These are phyloP conservation scores for Atractiella rhizophila DNA, from an alignment of 768 basidiomycete genomes.

Conservation along the genomic window DNA sequence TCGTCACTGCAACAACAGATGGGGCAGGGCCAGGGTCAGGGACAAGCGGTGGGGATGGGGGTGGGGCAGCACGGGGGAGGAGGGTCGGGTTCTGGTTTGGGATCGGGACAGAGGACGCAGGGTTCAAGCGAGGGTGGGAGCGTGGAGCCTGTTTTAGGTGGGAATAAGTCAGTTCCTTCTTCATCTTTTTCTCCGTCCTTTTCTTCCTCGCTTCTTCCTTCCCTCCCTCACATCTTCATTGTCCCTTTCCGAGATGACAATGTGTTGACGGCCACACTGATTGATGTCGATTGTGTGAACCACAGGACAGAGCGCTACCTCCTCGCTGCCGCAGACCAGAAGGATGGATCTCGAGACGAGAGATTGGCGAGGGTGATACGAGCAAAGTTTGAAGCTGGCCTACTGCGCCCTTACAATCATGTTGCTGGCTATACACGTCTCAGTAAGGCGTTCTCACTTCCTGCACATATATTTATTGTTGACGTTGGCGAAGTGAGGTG, in stretches of 20 bases:
- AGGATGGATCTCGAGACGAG: slow-evolving; percentile 66
- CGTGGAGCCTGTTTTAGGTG: slow-evolving; percentile 9
- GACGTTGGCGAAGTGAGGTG: neutral
- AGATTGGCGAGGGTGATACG: slow-evolving; percentile 72
- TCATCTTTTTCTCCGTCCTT: neutral
- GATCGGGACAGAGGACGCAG: too few species aligned
- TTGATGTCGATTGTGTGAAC: slow-evolving; percentile 17
- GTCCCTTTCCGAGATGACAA: slow-evolving; percentile 13
- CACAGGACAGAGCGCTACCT: slow-evolving; percentile 61
- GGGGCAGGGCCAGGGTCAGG: too few species aligned
- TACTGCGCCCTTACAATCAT: slow-evolving; percentile 87
- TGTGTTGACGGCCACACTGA: slow-evolving; percentile 8
- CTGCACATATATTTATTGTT: neutral
- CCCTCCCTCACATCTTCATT: neutral
- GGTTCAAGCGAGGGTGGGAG: neutral
- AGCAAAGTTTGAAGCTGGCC: slow-evolving; percentile 86
- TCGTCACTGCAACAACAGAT: slow-evolving; percentile 7
- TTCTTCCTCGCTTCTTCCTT: neutral
- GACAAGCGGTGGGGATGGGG: too few species aligned
- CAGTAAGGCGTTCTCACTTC: slow-evolving; percentile 27
- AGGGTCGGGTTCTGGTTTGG: too few species aligned
- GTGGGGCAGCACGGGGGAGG: too few species aligned
- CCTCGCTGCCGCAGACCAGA: slow-evolving; percentile 82
- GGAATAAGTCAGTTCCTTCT: slow-evolving; percentile 4
- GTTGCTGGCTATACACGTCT: slow-evolving; percentile 81